A percentile compares a stretch with the other conserved stretches of the same genome.
These are phyloP conservation scores for Paramarasmius palmivorus DNA, from an alignment of 1,284 basidiomycete genomes.

Conservation along the genomic window DNA sequence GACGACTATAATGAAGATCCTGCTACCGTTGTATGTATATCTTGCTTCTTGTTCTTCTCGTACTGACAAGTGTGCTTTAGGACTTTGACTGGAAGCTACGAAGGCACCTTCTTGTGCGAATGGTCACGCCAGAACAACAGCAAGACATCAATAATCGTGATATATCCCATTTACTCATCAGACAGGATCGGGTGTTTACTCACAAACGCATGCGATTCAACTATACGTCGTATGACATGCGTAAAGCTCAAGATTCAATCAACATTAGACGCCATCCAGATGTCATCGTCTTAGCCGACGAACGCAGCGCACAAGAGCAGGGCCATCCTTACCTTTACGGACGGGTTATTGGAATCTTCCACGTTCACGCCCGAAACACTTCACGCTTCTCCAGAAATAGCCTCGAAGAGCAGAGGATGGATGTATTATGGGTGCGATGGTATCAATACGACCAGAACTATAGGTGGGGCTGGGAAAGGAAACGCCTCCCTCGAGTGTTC, in stretches of 20 bases:
- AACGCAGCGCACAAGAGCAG: constrained; percentile 6
- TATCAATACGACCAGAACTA: constrained; percentile 15
- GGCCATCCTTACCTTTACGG: constrained; percentile 30
- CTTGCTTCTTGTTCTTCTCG: too few species aligned
- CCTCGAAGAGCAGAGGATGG: constrained; percentile 14
- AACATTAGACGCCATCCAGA: constrained; percentile 29
- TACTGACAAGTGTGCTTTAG: too few species aligned
- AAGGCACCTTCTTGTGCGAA: too few species aligned
- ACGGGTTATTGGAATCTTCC: constrained; percentile 30
- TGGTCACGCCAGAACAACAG: too few species aligned
- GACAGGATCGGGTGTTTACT: constrained; percentile 15
- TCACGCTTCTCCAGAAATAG: background rate
- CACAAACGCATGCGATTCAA: constrained; percentile 26
- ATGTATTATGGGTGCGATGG: constrained; percentile 32
- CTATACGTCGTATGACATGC: constrained; percentile 33
- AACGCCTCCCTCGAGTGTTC: constrained; percentile 19
- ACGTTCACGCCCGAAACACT: constrained; percentile 20
- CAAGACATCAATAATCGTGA: too few species aligned
- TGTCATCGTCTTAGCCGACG: constrained; percentile 28
- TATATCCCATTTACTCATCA: background rate
- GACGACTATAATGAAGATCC: too few species aligned
- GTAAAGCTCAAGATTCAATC: constrained; percentile 33
- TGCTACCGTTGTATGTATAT: too few species aligned
- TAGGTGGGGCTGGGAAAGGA: constrained; percentile 16
- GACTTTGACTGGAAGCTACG: too few species aligned